Base-by-base conservation (phyloP, 2,329 filamentous ascomycete species). In the Phyllosticta capitalensis region DNA sequence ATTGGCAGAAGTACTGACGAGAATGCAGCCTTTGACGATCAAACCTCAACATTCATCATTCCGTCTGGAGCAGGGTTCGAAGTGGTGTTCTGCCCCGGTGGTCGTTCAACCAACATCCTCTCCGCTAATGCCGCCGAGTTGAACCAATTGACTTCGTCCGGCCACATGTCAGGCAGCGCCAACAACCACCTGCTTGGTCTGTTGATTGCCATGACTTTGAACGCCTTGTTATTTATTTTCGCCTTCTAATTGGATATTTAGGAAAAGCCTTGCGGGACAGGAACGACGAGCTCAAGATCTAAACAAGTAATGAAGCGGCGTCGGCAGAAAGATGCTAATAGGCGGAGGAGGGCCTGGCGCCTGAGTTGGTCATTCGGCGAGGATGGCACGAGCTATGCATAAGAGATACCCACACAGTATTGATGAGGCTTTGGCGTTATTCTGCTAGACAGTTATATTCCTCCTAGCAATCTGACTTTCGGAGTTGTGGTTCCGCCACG, bases 71-170 rank as follows among this genome's bases (percentile, higher is more conserved):
- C 86, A 21, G 88, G 88, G 0, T 94, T 88, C 78, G 84, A 92
- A 70, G 80, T 94, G 14, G 80, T 88, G 9, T 89, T 94, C 71
- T 94, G 90, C 70, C 90, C 90, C 14, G 77, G 77, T 19, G 78
- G 75, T 17, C 72, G 77, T 56, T 79, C 76, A 48, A 80, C 78
- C 22, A 77, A 75, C 55, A 80, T 80, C 54, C 66, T 80, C 24
- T 70, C 71, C 17, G 71, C 72, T 6, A 71, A 73, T 38, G 61
- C 66, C 22, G 69, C 68, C 5, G 64, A 72, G 59, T 68, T 74
- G 65, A 65, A 64, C 20, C 67, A 72, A 45, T 63, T 73, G 19
- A 64, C 69, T 51, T 59, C 57, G 24, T 53, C 52, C 2, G 52
- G 50, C 52, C 56, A 58, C 30, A 45, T 45, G n/a, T 51, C 50